Base-by-base conservation (phyloP, 805 yeast genomes). In the Candida dajiaensis region DNA sequence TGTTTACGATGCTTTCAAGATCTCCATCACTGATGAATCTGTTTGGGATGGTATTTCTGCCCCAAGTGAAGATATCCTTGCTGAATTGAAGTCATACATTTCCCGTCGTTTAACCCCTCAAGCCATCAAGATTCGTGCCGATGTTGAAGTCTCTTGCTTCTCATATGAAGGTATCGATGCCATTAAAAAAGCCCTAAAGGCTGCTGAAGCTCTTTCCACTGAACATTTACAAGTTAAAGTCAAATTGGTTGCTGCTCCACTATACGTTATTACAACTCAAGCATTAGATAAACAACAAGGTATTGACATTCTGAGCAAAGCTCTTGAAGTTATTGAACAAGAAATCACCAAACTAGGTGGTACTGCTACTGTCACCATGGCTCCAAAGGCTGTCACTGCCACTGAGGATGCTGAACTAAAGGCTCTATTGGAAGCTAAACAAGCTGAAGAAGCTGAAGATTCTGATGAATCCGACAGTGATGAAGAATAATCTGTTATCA, bases 331-430 rank as follows among this genome's bases (percentile, higher is more conserved):
- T 57, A 85, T 94, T 53, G 76, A 78, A 50, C 79, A 77, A 58
- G 74, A 81, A 42, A 89, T 94, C 60, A 77, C 76, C 50, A 72
- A 76, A 19, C 76, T 79, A 46, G 96, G 89, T 45, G 99, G 99
- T 63, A 78, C 80, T 48, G 85, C 96, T 67, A 88, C 86, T 56
- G 85, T 92, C 54, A 89, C 95, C 45, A 92, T 92, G 97, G 92
- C 95, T 59, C 98, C 99, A 64, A 92, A 90, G 80, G 97, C 98
- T 38, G 98, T 94, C 56, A 89, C 97, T 47, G 98, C 96, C 50
- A 87, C 94, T 50, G 99, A 94, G 67, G 99, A 94, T 68, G 98
- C 97, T 50, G 97, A 90, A 71, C 80, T 94, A 63, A 96, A 89
- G 70, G 96, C 96, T 50, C 78, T 94, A 55, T 82, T 94, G 80